Conservation (phyloP, 1,284 basidiomycete species). For the Puccinia horiana region DNA sequence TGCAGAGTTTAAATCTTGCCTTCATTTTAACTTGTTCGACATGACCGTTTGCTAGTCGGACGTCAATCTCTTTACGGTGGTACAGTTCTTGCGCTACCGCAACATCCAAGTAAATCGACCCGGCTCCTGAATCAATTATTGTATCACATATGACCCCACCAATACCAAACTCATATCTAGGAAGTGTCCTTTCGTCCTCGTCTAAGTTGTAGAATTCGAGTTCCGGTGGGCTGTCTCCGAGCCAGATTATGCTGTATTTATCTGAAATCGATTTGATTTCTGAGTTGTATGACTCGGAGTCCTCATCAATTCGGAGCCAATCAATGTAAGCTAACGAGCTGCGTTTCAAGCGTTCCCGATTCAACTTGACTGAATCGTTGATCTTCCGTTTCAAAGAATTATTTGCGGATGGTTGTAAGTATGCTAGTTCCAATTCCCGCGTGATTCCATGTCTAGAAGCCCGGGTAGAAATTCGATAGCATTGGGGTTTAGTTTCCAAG, state of each 20-base stretch:
- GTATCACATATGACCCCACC: background rate
- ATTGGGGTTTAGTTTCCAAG: background rate
- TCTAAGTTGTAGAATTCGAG: background rate
- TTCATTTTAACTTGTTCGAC: background rate
- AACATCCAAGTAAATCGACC: background rate
- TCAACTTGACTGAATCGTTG: background rate
- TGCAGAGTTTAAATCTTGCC: background rate
- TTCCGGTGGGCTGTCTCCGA: background rate
- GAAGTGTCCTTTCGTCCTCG: background rate
- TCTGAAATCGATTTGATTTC: background rate
- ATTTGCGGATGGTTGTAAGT: background rate
- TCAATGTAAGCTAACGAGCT: background rate
- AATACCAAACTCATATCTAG: background rate
- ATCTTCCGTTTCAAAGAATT: background rate
- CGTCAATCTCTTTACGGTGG: background rate
- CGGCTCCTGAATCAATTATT: slow-evolving; percentile 14
- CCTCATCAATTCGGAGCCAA: background rate
- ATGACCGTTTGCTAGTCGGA: background rate
- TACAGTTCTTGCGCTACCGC: background rate
- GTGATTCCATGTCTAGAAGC: background rate
- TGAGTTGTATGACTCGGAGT: too few species aligned
- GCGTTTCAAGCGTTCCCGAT: background rate
- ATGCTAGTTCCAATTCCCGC: background rate
- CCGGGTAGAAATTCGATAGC: background rate
- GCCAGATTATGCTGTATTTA: background rate